Evolutionary conservation across 169 alveolate species (phyloP).

Genomic region (Plasmodium gonderi): DNA sequence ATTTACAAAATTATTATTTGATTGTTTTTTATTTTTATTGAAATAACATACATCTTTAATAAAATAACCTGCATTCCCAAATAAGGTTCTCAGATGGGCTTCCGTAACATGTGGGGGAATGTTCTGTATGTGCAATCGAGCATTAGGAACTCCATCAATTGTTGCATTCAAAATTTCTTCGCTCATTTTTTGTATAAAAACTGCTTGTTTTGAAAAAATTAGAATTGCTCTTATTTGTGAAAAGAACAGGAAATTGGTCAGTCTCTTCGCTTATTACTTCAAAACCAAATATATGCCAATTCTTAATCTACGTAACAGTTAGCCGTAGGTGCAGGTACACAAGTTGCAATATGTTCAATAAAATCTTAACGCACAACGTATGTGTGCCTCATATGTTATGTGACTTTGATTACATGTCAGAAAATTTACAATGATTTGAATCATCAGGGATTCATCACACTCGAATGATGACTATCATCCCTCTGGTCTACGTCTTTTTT

Average conservation of each 20-base stretch:
- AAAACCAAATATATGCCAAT: too few species aligned
- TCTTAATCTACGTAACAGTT: too few species aligned
- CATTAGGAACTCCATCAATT: conserved; percentile 50
- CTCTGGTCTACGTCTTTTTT: not conserved
- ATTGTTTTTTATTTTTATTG: conserved; percentile 58
- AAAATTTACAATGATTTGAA: too few species aligned
- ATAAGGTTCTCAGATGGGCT: conserved; percentile 40
- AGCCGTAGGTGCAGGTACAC: too few species aligned
- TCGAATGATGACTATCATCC: too few species aligned
- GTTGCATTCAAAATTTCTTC: conserved; percentile 51
- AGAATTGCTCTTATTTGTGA: not conserved
- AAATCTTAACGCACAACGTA: too few species aligned
- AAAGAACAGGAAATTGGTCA: not conserved
- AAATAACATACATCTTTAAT: conserved; percentile 65
- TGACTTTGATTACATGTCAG: too few species aligned
- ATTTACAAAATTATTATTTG: conserved; percentile 40
- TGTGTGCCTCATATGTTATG: too few species aligned
- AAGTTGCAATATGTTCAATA: too few species aligned
- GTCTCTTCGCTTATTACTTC: too few species aligned
- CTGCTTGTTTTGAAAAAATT: too few species aligned
- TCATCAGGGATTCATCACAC: too few species aligned
- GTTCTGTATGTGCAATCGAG: conserved; percentile 42
- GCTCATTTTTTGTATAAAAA: conserved; percentile 37
- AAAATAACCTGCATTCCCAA: conserved; percentile 40
- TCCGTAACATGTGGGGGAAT: conserved; percentile 68